Evolutionary conservation across 2,329 filamentous ascomycete species (phyloP).

Genomic region (Cladosporium phlei): DNA sequence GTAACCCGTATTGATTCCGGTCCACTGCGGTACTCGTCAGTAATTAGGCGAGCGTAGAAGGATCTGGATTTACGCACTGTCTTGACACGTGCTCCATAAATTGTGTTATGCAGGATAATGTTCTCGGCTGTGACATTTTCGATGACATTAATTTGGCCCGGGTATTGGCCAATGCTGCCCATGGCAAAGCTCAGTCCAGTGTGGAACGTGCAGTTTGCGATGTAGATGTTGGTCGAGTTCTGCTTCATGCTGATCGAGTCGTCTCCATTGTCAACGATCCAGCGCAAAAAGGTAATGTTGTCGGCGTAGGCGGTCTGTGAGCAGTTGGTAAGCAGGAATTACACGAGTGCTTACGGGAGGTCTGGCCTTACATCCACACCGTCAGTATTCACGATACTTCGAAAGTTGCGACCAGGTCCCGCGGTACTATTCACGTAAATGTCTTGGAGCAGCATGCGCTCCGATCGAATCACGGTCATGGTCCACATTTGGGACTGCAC

Average conservation of each 20-base stretch:
- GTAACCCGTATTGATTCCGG: conserved; percentile 7
- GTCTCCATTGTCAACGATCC: conserved; percentile 50
- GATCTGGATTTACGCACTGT: conserved; percentile 7
- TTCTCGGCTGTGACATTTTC: conserved; percentile 38
- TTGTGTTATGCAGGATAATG: conserved; percentile 15
- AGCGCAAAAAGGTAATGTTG: conserved; percentile 48
- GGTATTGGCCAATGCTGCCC: conserved; percentile 54
- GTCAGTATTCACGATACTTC: conserved; percentile 39
- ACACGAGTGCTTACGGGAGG: not conserved
- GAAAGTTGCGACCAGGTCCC: conserved; percentile 20
- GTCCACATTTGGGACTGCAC: conserved; percentile 57
- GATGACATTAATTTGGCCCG: conserved; percentile 45
- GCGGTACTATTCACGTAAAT: conserved; percentile 52
- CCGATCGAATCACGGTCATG: conserved; percentile 49
- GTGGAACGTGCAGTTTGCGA: conserved; percentile 48
- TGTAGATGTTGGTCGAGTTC: conserved; percentile 53
- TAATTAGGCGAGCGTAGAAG: not conserved
- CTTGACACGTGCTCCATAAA: conserved; percentile 6
- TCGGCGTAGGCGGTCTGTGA: conserved; percentile 36
- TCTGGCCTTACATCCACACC: conserved; percentile 49
- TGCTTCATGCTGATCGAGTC: conserved; percentile 52
- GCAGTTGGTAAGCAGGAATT: not conserved
- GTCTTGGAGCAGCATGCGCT: conserved; percentile 45
- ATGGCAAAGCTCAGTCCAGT: conserved; percentile 51
- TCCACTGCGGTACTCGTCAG: conserved; percentile 1